Base-by-base conservation (phyloP, 441 rosid genomes). In the Pelargonium cotyledonis region DNA sequence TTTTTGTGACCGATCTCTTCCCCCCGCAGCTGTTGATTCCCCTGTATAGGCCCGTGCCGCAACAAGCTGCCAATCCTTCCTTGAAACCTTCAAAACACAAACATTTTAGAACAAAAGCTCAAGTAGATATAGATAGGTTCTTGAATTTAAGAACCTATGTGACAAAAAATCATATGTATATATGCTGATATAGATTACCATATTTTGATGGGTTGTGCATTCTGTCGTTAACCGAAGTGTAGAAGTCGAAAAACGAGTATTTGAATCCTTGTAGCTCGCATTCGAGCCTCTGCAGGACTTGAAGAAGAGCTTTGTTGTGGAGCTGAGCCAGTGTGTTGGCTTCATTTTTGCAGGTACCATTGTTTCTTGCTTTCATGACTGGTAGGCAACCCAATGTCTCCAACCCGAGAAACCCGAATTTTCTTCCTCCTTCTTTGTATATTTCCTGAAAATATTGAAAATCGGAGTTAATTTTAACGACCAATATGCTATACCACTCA, bases 301-400 rank as follows among this genome's bases (percentile, higher is more conserved):
- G 49, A 1, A 72, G 23, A 41, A 78, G 75, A 10, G 68, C 74
- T 65, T 40, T 10, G 68, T 78, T 78, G 70, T 71, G 78, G 53
- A 35, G 70, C 68, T 72, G 68, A 31, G 66, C 75, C 0, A 73
- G 44, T 40, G 47, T 63, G 12, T 57, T 57, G 14, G 51, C 46
- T 64, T 47, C 57, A 26, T 74, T 68, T 2, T 16, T 8, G 29
- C 63, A 58, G 2, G 65, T 60, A 49, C 80, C 71, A 8, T 38
- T 58, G 44, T 14, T 31, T 63, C 15, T 9, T 12, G 41, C 67
- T 44, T 31, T 63, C 19, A 41, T 65, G 2, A 2, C 6, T 8
- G 80, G 80, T 63, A 71, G 12, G 53, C 80, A 78, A n/a, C 80
- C 80, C 8, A 78, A 49, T 0, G 75, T 77, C 6, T 70, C 77